Evolutionary conservation across 805 yeast species (phyloP).

Genomic region (Candida glaebosa): DNA sequence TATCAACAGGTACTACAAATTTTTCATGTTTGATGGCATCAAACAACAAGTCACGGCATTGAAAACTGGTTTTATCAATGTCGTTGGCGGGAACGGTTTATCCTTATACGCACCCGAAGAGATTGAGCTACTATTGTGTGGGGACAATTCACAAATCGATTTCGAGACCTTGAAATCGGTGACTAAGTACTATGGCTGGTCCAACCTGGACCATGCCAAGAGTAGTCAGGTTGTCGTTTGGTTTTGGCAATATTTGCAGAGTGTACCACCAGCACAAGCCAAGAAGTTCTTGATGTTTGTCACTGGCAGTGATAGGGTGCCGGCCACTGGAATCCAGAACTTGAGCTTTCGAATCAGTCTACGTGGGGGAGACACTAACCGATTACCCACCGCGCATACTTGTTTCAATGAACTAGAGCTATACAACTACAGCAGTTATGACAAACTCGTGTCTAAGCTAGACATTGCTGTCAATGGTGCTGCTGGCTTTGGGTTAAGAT

Average conservation of each 20-base stretch:
- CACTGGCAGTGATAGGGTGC: slow-evolving; percentile 88
- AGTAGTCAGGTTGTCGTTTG: slow-evolving; percentile 51
- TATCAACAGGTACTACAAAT: slow-evolving; percentile 59
- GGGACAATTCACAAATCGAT: slow-evolving; percentile 68
- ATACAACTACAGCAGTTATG: slow-evolving; percentile 56
- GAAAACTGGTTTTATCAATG: slow-evolving; percentile 66
- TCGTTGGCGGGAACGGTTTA: slow-evolving; percentile 79
- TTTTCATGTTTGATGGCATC: slow-evolving; percentile 56
- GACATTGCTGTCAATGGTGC: slow-evolving; percentile 70
- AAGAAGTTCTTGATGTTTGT: slow-evolving; percentile 68
- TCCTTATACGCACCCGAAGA: slow-evolving; percentile 79
- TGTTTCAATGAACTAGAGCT: slow-evolving; percentile 89
- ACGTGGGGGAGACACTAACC: slow-evolving; percentile 34
- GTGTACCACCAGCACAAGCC: slow-evolving; percentile 45
- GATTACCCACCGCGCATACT: slow-evolving; percentile 86
- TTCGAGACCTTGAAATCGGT: slow-evolving; percentile 62
- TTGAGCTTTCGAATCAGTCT: slow-evolving; percentile 69
- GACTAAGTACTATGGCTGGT: slow-evolving; percentile 71
- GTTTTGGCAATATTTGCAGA: slow-evolving; percentile 83
- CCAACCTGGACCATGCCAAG: slow-evolving; percentile 32
- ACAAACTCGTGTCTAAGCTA: slow-evolving; percentile 57
- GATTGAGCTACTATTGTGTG: slow-evolving; percentile 73
- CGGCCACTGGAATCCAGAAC: slow-evolving; percentile 86
- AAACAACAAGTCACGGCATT: slow-evolving; percentile 54
- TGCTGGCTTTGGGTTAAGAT: slow-evolving; percentile 82